These are phyloP conservation scores for Schizochytrium sp. DNA, from an alignment of 108 stramenopile species.

Conservation along the genomic window DNA sequence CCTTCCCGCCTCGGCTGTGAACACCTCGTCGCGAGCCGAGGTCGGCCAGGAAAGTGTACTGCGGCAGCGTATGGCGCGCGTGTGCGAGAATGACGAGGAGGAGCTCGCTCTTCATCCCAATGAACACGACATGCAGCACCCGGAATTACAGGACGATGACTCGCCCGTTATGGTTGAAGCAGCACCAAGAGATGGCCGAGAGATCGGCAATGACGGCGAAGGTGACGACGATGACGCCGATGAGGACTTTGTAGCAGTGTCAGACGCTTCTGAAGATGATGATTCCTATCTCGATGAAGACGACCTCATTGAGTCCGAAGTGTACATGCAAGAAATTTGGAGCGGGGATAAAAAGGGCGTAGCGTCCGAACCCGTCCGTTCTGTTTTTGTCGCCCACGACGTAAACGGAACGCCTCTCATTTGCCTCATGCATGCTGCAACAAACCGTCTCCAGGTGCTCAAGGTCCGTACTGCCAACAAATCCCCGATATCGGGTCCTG, in stretches of 20 bases:
- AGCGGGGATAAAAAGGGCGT: not conserved
- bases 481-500: not conserved
- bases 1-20: not conserved
- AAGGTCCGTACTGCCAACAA: not conserved
- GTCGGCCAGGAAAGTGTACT: not conserved
- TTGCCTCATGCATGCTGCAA: not conserved
- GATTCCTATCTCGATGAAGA: not conserved
- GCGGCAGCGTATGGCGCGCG: not conserved
- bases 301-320: not conserved
- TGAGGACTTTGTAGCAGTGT: not conserved
- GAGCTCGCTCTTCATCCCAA: not conserved
- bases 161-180: no score
- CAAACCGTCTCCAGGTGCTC: not conserved
- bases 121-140: no score
- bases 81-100: not conserved
- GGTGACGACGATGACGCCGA: not conserved
- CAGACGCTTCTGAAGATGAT: not conserved
- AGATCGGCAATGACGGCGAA: no score
- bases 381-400: not conserved
- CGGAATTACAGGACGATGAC: no score
- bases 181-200: no score
- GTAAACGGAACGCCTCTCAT: not conserved
- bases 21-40: not conserved
- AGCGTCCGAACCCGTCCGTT: not conserved
- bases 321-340: constrained; percentile 8